Evolutionary conservation across 495 filamentous ascomycete genomes (phyloP), one percentile per base, ranked within the genome.

Genomic region (Lophium mytilinum): DNA sequence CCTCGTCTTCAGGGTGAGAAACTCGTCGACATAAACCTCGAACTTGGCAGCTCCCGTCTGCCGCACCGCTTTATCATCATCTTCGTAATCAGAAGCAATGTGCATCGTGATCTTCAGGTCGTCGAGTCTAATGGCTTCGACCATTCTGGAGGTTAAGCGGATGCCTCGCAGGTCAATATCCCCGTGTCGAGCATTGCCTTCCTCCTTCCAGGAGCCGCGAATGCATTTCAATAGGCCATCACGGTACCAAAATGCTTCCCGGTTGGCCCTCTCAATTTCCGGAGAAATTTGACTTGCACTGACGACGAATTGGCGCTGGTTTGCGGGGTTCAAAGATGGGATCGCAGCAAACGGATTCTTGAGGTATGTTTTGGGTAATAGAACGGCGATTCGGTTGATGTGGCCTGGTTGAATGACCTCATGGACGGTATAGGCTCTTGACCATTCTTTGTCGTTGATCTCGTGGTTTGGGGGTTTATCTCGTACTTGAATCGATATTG

Each of bases 211-310:
- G 1, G 74, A 77, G 2, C 83, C 91, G 4, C 72, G 72, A 2
- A 95, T 68, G 18, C 76, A 75, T 56, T 87, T 86, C 9, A 96
- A 77, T 1, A 96, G 77, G 66, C 84, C 86, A 65, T 94, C 87
- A 7, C 91, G 80, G 72, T 89, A 96, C 91, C 91, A 96, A 70
- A 96, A 96, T 1, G 85, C 83, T 72, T 95, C 89, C 39, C 91
- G 79, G 41, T 78, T 84, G 7, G 84, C 81, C 36, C 84, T 80
- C 70, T 96, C 90, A 21, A 78, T 81, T 56, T 93, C 88, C 1
- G 88, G 86, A 0, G 86, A 84, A 48, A 88, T 77, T 60, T 89
- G 88, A 57, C 80, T 80, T 41, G 84, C 83, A 66, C 84, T 90
- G 48, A 95, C 88, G 18, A 96, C 88, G 61, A 93, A 96, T 69